Base-by-base conservation (phyloP, 176 grass and related monocot species). In the Oryza glaberrima region DNA sequence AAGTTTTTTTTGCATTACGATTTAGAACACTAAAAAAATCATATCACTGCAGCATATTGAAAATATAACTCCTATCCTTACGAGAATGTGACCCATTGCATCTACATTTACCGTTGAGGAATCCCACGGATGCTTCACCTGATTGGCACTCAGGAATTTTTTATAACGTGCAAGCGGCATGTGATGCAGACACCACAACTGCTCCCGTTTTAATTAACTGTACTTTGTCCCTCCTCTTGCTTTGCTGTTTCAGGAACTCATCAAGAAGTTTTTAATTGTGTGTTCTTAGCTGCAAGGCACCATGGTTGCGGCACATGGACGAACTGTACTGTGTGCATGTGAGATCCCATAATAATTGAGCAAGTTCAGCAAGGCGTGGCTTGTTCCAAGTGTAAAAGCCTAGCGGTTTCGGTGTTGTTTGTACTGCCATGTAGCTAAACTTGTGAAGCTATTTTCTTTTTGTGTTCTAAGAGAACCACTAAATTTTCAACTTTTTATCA, bases 181-280 rank as follows among this genome's bases (percentile, higher is more conserved):
- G 15, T 73, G 76, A 56, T 67, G 77, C 87, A 80, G 86, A 73
- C 86, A 82, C 44, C 45, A 25, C 67, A 86, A 69, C 65, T 56
- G 70, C 81, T 84, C 70, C 54, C 19, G 77, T 45, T 52, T 52
- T 75, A 94, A 65, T 72, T 72, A 54, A 79, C 86, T 45, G 35
- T 83, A 75, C 46, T 75, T 36, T 77, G 68, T 73, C 26, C 66
- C 46, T 79, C 69, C 60, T 85, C 70, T 84, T 81, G 64, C 75
- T 84, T 25, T 86, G 51, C 43, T 88, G 76, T 83, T 83, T 77
- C 93, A 98, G 93, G 96, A 95, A 35, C 58, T 88, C 73, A 87
- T 90, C 61, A 94, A 89, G 85, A 93, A 82, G 85, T 83, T 92
- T 82, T 82, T 90, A 65, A 83, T 94, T 49, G 70, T 80, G 75